Base-by-base conservation (phyloP, 371 early-diverging fungal species). In the Globomyces sp. region DNA sequence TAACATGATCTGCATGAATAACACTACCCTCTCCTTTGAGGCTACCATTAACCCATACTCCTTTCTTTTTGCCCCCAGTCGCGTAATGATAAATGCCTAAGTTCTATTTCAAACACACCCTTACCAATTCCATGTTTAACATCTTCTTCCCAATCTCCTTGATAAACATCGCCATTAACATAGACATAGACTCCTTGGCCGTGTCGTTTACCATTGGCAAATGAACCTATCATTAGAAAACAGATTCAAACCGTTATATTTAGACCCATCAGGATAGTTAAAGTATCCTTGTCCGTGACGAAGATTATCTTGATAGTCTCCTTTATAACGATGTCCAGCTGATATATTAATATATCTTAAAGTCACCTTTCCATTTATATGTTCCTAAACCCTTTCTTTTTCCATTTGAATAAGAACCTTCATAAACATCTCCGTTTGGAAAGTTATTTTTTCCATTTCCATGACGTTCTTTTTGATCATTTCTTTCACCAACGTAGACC, bases 401-500 rank as follows among this genome's bases (percentile, higher is more conserved):
- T 46, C 84, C 80, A 59, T 62, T 67, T n/a, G 53, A 60, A 66
- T 84, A 84, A 1, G 42, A 9, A 3, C 84, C 84, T 5, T 74
- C 74, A 70, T 79, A 84, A 8, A 73, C 68, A 69, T 84, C 84
- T 39, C 81, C 81, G 68, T 84, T 84, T 37, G 78, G 72, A 61
- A 80, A 84, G 3, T 68, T 67, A 59, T 72, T 82, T 53, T 74
- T 74, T 2, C 84, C 84, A 40, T 74, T 74, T n/a, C 84, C 84
- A 69, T 82, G 82, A 8, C 84, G 64, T 63, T 79, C 73, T 13
- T 65, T 70, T 4, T 52, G 51, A 6, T 67, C 80, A 69, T 79
- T 78, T 49, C 84, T 68, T 13, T 78, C 80, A 11, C 84, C 84
- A 47, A 77, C 80, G 67, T 84, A 84, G 13, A 70, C 69, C 84